Percentiles rank a stretch among this genome's conserved stretches.
phyloP scores from a whole-genome alignment of 371 early-diverging fungal species.

The Mucor plumbeus region DNA sequence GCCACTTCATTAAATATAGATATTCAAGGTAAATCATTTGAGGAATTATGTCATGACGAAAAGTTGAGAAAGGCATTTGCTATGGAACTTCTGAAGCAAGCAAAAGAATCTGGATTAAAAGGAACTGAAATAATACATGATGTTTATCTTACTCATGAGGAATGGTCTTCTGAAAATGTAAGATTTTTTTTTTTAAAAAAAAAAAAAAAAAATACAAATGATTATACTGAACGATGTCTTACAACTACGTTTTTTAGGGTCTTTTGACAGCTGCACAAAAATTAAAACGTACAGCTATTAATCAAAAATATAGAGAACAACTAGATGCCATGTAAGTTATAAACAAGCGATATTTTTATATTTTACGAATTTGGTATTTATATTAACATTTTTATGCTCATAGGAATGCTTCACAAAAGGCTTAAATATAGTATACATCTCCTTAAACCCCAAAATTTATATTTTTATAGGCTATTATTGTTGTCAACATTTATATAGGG shows the following conservation, averaged over 20 bases:
- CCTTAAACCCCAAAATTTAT: conserved; percentile 6
- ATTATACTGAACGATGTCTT: conserved; percentile 11
- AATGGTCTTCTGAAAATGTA: conserved; percentile 89
- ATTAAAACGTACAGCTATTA: conserved; percentile 83
- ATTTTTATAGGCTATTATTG: background rate
- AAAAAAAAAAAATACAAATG: background rate
- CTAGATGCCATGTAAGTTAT: conserved; percentile 68
- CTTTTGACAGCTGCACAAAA: conserved; percentile 93
- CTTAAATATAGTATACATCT: conserved; percentile 6
- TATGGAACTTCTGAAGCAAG: conserved; percentile 51
- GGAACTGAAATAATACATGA: conserved; percentile 70
- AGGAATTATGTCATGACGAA: conserved; percentile 51
- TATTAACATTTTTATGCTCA: conserved; percentile 7
- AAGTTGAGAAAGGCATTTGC: conserved; percentile 50
- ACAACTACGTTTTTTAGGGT: conserved; percentile 37
- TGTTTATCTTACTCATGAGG: conserved; percentile 68
- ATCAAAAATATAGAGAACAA: conserved; percentile 60
- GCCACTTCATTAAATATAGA: conserved; percentile 10
- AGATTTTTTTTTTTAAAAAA: conserved; percentile 12
- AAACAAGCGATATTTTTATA: background rate
- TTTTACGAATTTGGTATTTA: background rate
- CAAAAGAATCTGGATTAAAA: conserved; percentile 63
- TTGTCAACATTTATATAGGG: conserved; percentile 4
- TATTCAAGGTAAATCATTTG: conserved; percentile 33
- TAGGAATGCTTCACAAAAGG: conserved; percentile 41